Base-by-base conservation (phyloP, 257 asterid species). In the Striga asiatica region DNA sequence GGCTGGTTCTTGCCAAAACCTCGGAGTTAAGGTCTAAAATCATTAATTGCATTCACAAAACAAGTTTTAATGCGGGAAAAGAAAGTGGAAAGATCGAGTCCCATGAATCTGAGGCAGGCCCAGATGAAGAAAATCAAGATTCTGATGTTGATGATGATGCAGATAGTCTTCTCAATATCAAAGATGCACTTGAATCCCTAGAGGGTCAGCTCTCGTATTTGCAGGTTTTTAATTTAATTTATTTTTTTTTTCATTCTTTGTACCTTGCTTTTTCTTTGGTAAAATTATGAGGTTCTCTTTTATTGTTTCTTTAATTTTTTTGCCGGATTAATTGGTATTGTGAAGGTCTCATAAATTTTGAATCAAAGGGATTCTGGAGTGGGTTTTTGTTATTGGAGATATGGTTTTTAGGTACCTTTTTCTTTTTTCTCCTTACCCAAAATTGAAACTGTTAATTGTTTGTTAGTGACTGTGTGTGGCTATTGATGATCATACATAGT, bases 161-260 rank as follows among this genome's bases (percentile, higher is more conserved):
- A 0, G 87, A 89, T 54, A 74, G 68, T 45, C 88, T 89, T 69
- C 71, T 79, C 50, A 72, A 65, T 67, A 80, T 89, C 50, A 68
- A 77, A 63, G 95, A 85, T 47, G 95, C 97, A 9, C 92, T 88
- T 50, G 89, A 82, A 47, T 77, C 92, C 53, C 94, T 89, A 34
- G 93, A 89, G 67, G 83, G 69, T 0, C 97, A 81, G 61, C 75
- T 89, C 3, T 79, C 94, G 55, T 81, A 93, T 65, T 73, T 89
- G 59, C 85, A 78, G 85, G 85, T 78, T 12, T 23, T 14, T 5
- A 13, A 60, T 31, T 37, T 58, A 27, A 27, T 27, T 3, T 21
- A 18, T 14, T 0, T 41, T 50, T 23, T 38, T 22, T 20, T 12
- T 19, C 6, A 8, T 16, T 43, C 24, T 16, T 12, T 39, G 5